Conservation (phyloP, 2,329 filamentous ascomycete genomes). For the Epichloe coenophiala region DNA sequence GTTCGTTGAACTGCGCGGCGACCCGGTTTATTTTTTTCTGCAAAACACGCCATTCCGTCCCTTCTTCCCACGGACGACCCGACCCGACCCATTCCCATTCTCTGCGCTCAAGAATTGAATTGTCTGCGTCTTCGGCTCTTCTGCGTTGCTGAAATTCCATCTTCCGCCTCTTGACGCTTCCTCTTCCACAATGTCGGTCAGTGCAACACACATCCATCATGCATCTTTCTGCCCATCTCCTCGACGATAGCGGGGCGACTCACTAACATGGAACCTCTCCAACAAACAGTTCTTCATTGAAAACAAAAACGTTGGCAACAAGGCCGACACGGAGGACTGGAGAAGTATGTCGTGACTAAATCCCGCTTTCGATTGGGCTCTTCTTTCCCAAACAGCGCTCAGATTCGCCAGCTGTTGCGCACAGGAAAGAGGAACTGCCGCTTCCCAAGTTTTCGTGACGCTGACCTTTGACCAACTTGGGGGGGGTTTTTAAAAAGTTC, state of each 20-base stretch:
- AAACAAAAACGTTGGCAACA: conserved; percentile 68
- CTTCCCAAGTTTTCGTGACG: neutral
- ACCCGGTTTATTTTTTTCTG: neutral
- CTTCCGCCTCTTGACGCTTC: neutral
- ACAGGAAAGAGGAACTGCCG: neutral
- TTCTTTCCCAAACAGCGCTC: neutral
- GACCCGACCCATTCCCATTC: too few species aligned
- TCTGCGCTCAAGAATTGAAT: neutral
- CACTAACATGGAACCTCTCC: conserved; percentile 7
- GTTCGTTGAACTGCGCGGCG: too few species aligned
- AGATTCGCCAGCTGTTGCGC: neutral
- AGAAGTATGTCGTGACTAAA: conserved; percentile 46
- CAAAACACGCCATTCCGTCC: neutral
- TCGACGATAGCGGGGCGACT: conserved; percentile 13
- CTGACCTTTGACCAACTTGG: neutral
- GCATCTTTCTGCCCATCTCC: neutral
- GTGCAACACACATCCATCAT: neutral
- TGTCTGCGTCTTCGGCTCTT: neutral
- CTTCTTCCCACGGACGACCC: neutral
- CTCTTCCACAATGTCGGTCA: conserved; percentile 6
- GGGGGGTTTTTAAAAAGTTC: conserved; percentile 34
- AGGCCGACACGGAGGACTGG: conserved; percentile 63
- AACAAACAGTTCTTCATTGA: conserved; percentile 52
- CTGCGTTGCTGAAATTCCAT: neutral
- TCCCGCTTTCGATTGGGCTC: neutral